Base-by-base conservation (phyloP, 2,329 filamentous ascomycete genomes). In the Exophiala spinifera region DNA sequence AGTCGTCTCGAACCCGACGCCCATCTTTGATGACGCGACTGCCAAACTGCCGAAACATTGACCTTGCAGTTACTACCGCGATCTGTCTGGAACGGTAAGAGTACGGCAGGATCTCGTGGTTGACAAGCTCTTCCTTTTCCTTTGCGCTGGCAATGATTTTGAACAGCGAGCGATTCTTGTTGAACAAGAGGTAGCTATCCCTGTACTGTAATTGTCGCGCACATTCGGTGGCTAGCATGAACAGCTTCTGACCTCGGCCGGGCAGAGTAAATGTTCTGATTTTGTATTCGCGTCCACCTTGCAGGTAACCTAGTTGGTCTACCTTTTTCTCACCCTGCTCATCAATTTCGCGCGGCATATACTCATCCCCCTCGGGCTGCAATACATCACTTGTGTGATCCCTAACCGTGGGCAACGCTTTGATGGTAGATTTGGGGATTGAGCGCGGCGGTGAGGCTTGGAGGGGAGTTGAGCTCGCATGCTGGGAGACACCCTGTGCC, bases 71-170 rank as follows among this genome's bases (percentile, higher is more conserved):
- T 40, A 99, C 94, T 59, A 99, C 96, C 48, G 94, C 94, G 64
- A 99, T 99, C 73, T 99, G 94, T 47, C 94, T 85, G n/a, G 94
- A 99, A 42, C 94, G 85, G 70, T 99, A 99, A 3, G 92, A 96
- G 71, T 97, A 99, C 0, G 94, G 94, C 17, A 99, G 77, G 54
- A 97, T 95, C 66, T 97, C 94, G 74, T 97, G 91, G 60, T 86
- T 80, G 46, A 99, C 96, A 14, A 99, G 79, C 66, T 97, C 91
- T 70, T 99, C 94, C 78, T 99, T 99, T 70, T 99, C 94, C 23
- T 87, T 79, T 70, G 97, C 92, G 59, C 88, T 95, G 53, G 92
- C 92, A 65, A 99, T 99, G 67, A 99, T 99, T 74, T 99, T 99
- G 79, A 83, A 95, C 7, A 99, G 78, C 1, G 94, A 97, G 62